Base-by-base conservation (phyloP, 768 basidiomycete species). In the Cyclocybe cylindracea region DNA sequence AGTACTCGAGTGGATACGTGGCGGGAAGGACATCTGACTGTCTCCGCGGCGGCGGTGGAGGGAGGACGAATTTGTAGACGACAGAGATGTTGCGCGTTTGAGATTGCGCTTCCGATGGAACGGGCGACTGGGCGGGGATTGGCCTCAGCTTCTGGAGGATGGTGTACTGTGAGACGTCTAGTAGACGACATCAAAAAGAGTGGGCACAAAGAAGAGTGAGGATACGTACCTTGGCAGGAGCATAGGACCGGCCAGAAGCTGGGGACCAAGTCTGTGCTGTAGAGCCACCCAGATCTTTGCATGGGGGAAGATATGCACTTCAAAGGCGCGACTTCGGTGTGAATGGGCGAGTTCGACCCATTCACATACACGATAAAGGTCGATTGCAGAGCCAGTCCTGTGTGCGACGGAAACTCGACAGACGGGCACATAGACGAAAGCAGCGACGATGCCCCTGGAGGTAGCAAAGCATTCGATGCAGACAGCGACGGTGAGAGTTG, bases 141-240 rank as follows among this genome's bases (percentile, higher is more conserved):
- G 63, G 61, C 14, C 51, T 59, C 39, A 85, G 69, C 29, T 75
- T 71, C 60, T 85, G 83, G 18, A 80, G 57, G 51, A 85, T 77
- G 0, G 72, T 77, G 61, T 76, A 83, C 41, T 73, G 58, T 2
- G 72, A 73, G n/a, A 78, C 74, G 56, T 83, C 83, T 85, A 40
- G 29, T 40, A n/a, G 36, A 18, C 40, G 16, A n/a, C 39, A 39
- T 18, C 33, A 41, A 40, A 7, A 46, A 42, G 10, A 35, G 10
- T 32, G 39, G 31, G 39, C 11, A 32, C 14, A 29, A 38, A 31
- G 39, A 39, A 24, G 54, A 14, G 43, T 34, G 2, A 3, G 24
- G 24, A 3, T 24, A 51, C 73, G 44, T 50, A 82, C 83, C 75
- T 57, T 71, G 53, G 10, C 70, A 66, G 50, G 68, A 64, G 57